These are phyloP conservation scores for Elaeagnus macrophylla DNA, from an alignment of 306 rosid genomes.

Conservation along the genomic window DNA sequence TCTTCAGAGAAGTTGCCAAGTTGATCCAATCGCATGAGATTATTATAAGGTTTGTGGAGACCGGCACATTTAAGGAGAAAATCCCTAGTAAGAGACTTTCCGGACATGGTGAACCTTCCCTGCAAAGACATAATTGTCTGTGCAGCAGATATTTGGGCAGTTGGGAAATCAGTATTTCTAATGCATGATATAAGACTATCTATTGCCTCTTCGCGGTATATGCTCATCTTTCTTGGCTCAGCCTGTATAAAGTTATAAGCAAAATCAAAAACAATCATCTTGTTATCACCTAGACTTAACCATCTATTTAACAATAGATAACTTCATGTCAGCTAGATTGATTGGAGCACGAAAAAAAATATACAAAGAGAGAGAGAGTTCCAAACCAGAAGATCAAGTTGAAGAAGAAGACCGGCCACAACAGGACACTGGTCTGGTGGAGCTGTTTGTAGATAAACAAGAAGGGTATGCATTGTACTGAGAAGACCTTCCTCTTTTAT, in stretches of 20 bases:
- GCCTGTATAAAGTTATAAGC: constrained; percentile 31
- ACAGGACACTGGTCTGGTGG: constrained; percentile 56
- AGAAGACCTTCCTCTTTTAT: constrained; percentile 76
- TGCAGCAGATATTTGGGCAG: constrained; percentile 63
- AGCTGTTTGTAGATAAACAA: constrained; percentile 65
- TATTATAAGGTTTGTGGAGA: constrained; percentile 36
- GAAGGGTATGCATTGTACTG: constrained; percentile 85
- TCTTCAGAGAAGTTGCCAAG: constrained; percentile 32
- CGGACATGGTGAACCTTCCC: constrained; percentile 62
- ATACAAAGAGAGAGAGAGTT: constrained; percentile 13
- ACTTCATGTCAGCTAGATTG: neutral
- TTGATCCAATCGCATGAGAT: constrained; percentile 37
- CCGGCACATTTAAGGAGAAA: constrained; percentile 78
- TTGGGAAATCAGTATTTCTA: constrained; percentile 50
- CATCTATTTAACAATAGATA: neutral
- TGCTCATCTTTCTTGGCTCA: constrained; percentile 90
- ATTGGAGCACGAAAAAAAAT: constrained; percentile 3
- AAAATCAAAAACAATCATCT: constrained; percentile 10
- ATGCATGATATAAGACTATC: constrained; percentile 80
- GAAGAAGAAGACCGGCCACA: constrained; percentile 83
- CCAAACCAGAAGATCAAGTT: constrained; percentile 93
- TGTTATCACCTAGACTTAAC: neutral
- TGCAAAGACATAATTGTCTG: constrained; percentile 69
- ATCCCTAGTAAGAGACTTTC: constrained; percentile 56
- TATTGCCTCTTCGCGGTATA: constrained; percentile 89